Base-by-base conservation (phyloP, 2,329 filamentous ascomycete species). In the Hypoxylon rubiginosum region DNA sequence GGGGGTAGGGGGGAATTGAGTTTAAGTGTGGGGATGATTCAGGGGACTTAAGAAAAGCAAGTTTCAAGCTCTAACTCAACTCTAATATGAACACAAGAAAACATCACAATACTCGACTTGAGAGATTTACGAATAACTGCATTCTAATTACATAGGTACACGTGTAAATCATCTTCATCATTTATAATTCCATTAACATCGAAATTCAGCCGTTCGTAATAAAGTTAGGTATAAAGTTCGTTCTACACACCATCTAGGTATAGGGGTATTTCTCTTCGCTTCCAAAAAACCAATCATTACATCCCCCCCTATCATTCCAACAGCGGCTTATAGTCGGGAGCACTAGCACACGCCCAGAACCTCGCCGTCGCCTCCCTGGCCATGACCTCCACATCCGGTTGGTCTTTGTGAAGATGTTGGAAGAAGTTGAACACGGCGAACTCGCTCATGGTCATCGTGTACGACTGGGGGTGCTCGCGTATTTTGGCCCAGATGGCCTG, bases 361-460 rank as follows among this genome's bases (percentile, higher is more conserved):
- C 85, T 79, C 71, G 77, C 82, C 66, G 81, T 80, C 17, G 86
- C 86, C 1, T 21, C 43, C 2, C 4, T n/a, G 39, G 76, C 78
- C n/a, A 80, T 74, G 43, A 83, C 83, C n/a, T 81, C 72, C 68
- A 80, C 75, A 69, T 85, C 78, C 2, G 13, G 9, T 64, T 87
- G 11, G 2, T 13, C 86, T 30, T 81, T 77, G 75, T 91, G 93
- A 9, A 90, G 86, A 67, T 86, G 80, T 67, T 92, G 90, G 78
- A 91, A 95, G 79, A 91, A 95, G 82, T 96, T 97, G 87, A 97
- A 94, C 65, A 97, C 85, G 58, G 92, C 88, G 74, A 96, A 97
- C 80, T 97, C 93, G 78, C 93, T 89, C 67, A 86, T 83, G 34
- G 83, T 88, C 82, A 97, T 89, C 69, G 96, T 79, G 78, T 95